Base-by-base conservation (phyloP, 495 filamentous ascomycete species). In the Lasiosphaeriaceae sp. region DNA sequence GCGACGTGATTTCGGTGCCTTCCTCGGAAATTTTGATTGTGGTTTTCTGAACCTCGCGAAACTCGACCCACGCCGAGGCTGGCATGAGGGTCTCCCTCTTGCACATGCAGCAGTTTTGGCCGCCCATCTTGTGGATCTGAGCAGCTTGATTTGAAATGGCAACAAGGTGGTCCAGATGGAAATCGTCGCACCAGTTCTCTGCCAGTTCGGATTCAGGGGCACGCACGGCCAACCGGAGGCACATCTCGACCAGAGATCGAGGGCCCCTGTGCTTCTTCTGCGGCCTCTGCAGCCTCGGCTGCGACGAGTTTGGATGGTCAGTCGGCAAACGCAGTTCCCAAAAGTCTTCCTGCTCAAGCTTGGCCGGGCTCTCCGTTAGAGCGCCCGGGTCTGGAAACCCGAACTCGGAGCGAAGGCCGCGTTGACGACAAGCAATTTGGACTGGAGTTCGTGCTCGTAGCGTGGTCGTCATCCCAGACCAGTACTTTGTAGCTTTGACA, bases 51-150 rank as follows among this genome's bases (percentile, higher is more conserved):
- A 65, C 17, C n/a, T 62, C 49, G 1, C 64, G 63, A 11, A 68
- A 71, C 52, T 71, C 68, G 20, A 71, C 12, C 68, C 68, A 71
- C 46, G 58, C 55, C n/a, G 66, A 62, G 31, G 59, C 24, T 1
- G 66, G 68, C 9, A 58, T 55, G 19, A 58, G 24, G 17, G 56
- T 67, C 16, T 63, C 52, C 12, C 66, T 41, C 29, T 51, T 45
- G 54, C 68, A 71, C 3, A 71, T 59, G 20, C 60, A 47, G 47
- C 68, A 71, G 5, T 3, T 26, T 34, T 58, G 49, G 3, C 66
- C 65, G 14, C 66, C 66, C 17, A 59, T 35, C 5, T 50, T 26
- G 5, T 29, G 34, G 2, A 66, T 39, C 0, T 55, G 19, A 1
- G 29, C 47, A 2, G 68, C 66, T 8, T 53, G 29, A 2, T 65